phyloP scores from a whole-genome alignment of 2,329 filamentous ascomycete genomes.

The Colletotrichum tropicale region DNA sequence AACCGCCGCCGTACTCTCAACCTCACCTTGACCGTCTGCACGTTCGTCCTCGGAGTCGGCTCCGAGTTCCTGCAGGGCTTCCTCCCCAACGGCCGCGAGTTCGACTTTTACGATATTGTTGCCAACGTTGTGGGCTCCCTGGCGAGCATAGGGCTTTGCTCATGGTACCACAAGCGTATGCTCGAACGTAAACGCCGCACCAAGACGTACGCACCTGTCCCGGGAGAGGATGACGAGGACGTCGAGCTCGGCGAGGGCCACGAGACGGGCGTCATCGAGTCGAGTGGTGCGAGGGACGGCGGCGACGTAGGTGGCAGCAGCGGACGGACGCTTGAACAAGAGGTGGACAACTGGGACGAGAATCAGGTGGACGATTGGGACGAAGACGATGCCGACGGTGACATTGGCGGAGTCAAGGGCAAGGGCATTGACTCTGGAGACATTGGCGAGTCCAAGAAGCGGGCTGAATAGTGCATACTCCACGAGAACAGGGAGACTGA shows the following conservation, averaged over 20 bases:
- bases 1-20: conserved; percentile 84
- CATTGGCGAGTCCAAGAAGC: conserved; percentile 32
- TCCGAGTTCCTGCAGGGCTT: conserved; percentile 79
- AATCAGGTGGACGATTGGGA: conserved; percentile 69
- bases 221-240: conserved; percentile 68
- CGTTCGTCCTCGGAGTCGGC: conserved; percentile 70
- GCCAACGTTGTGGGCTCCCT: conserved; percentile 86
- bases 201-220: conserved; percentile 74
- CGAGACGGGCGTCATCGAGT: conserved; percentile 65
- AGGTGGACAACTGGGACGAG: conserved; percentile 94
- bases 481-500: not conserved
- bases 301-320: conserved; percentile 15
- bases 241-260: conserved; percentile 79
- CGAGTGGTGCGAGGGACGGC: conserved; percentile 27
- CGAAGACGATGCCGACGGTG: conserved; percentile 47
- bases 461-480: conserved; percentile 30
- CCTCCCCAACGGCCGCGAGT: conserved; percentile 73
- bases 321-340: conserved; percentile 67
- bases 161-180: conserved; percentile 96
- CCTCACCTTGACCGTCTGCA: conserved; percentile 82
- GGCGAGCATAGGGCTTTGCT: conserved; percentile 73
- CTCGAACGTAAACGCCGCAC: conserved; percentile 81
- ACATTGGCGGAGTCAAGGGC: conserved; percentile 28
- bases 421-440: conserved; percentile 30
- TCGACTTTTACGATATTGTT: conserved; percentile 84